Conservation (phyloP, 768 basidiomycete genomes). For the Auricularia sp. region DNA sequence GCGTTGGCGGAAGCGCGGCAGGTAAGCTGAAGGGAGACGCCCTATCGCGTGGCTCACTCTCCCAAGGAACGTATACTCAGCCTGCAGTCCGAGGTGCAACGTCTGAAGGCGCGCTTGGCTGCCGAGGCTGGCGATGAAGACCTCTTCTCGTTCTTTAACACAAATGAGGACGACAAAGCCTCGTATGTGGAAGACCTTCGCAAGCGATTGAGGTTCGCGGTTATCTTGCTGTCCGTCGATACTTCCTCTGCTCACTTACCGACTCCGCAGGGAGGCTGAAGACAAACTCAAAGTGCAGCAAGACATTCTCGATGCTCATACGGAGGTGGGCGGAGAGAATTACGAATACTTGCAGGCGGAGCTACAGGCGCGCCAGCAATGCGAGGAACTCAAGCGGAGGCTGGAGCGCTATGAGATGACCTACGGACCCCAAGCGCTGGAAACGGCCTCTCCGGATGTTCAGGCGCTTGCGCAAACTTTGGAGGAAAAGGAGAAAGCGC, state of each 20-base stretch:
- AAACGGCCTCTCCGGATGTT: slow-evolving; percentile 40
- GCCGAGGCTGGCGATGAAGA: slow-evolving; percentile 62
- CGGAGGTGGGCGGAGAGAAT: slow-evolving; percentile 40
- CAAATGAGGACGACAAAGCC: slow-evolving; percentile 33
- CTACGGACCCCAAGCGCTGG: slow-evolving; percentile 43
- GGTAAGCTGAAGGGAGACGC: slow-evolving; percentile 19
- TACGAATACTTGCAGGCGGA: slow-evolving; percentile 29
- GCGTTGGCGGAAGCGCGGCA: slow-evolving; percentile 51
- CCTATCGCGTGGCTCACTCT: slow-evolving; percentile 2
- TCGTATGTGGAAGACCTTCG: slow-evolving; percentile 33
- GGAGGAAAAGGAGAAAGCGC: slow-evolving; percentile 55
- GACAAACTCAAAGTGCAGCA: slow-evolving; percentile 40
- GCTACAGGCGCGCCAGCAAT: slow-evolving; percentile 17
- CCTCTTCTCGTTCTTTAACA: slow-evolving; percentile 53
- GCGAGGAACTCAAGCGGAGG: slow-evolving; percentile 10
- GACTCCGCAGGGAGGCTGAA: slow-evolving; percentile 39
- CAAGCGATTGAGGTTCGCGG: slow-evolving; percentile 7
- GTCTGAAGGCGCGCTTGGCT: slow-evolving; percentile 69
- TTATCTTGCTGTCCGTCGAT: not conserved
- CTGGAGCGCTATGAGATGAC: slow-evolving; percentile 52
- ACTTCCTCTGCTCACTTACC: slow-evolving; percentile 5
- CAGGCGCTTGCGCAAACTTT: slow-evolving; percentile 43
- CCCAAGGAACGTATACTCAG: slow-evolving; percentile 60
- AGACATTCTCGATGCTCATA: slow-evolving; percentile 34
- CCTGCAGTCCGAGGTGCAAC: slow-evolving; percentile 59